Base-by-base conservation (phyloP, 495 filamentous ascomycete genomes). In the Penicillium desertorum region DNA sequence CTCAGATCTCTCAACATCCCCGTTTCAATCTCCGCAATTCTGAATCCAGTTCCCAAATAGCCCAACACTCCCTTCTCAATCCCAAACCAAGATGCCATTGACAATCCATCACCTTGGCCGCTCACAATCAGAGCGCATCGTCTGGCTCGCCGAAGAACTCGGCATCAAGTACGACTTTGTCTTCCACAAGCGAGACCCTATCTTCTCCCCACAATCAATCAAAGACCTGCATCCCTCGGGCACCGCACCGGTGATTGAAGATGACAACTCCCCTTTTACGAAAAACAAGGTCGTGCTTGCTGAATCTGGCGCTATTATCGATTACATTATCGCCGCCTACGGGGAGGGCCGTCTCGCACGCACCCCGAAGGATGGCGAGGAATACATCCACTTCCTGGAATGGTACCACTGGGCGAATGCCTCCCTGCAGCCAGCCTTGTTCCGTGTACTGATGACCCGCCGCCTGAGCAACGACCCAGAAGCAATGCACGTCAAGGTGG, bases 111-210 rank as follows among this genome's bases (percentile, higher is more conserved):
- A 88, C 66, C 74, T 86, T 45, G 68, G 73, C 41, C 62, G 74
- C 55, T 79, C 78, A 37, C 82, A 85, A 71, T 83, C 80, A 43
- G 84, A 87, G 61, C 83, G 83, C 60, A 73, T 86, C 27, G 59
- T 80, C 64, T 87, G 79, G 79, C 81, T 87, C 58, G 81, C 79
- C 63, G 83, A 88, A 68, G 84, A 88, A 63, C 82, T 87, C 32
- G 61, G 59, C 45, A 64, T 88, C 44, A 59, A 72, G 6, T 86
- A 86, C 68, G 61, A 73, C 9, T 70, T 81, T 39, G 78, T 77
- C 32, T 64, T 69, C 39, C 80, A 86, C 72, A 59, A 76, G 14
- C 76, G 83, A 46, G 64, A 68, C 20, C 82, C 81, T 4, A 34
- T 83, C 9, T 62, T 86, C 55, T 69, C 82, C 1, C 83, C 83